Conservation (phyloP, 768 basidiomycete species). For the Termitomyces titanicus region DNA sequence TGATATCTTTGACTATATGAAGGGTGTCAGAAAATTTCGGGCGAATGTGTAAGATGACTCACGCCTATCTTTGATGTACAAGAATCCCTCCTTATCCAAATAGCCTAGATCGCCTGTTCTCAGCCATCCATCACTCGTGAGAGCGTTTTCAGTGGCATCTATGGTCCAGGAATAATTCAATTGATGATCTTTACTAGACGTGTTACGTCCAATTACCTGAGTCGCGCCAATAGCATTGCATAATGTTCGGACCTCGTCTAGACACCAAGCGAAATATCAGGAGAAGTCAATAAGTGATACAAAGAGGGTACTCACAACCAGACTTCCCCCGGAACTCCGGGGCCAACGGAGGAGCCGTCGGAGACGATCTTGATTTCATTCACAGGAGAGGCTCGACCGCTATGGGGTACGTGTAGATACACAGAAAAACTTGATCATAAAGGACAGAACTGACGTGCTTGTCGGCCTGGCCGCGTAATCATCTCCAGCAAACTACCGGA, state of each 20-base stretch:
- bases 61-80: conserved; percentile 56
- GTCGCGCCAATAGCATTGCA: conserved; percentile 62
- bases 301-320: conserved; percentile 38
- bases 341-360: conserved; percentile 30
- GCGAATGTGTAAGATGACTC: conserved; percentile 12
- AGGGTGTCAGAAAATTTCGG: neutral
- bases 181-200: neutral
- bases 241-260: conserved; percentile 59
- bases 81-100: conserved; percentile 53
- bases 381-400: conserved; percentile 55
- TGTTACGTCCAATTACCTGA: conserved; percentile 27
- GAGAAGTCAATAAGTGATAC: neutral
- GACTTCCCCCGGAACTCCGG: conserved; percentile 42
- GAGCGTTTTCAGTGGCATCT: conserved; percentile 41
- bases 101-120: conserved; percentile 52
- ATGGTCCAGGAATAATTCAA: neutral
- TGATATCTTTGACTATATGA: conserved; percentile 62
- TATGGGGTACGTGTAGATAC: conserved; percentile 13
- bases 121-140: conserved; percentile 58
- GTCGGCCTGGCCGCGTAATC: conserved; percentile 51
- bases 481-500: conserved; percentile 42
- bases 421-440: neutral
- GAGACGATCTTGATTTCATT: conserved; percentile 52
- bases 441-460: conserved; percentile 38
- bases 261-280: neutral